Evolutionary conservation across 768 basidiomycete species (phyloP).

Genomic region (Boletellus ananiceps): DNA sequence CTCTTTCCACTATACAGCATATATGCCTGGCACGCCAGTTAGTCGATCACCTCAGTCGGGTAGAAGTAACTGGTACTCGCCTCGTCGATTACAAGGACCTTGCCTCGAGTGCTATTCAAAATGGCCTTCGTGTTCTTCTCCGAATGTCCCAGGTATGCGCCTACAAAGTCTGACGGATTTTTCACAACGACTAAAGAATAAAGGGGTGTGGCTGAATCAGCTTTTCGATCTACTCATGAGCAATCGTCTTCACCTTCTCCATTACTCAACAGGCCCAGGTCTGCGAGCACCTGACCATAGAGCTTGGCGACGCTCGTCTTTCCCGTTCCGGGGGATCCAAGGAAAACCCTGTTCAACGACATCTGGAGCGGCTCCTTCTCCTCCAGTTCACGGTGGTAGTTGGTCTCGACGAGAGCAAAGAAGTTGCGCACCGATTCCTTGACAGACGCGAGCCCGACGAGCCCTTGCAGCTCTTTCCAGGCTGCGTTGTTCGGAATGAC

Average conservation of each 20-base stretch:
- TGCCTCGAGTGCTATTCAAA: slow-evolving; percentile 52
- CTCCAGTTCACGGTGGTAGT: slow-evolving; percentile 55
- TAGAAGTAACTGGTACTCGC: slow-evolving; percentile 29
- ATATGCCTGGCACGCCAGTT: neutral
- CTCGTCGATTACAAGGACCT: slow-evolving; percentile 71
- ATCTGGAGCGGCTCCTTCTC: slow-evolving; percentile 50
- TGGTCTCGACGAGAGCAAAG: slow-evolving; percentile 43
- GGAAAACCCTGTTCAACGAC: slow-evolving; percentile 60
- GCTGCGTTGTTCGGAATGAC: slow-evolving; percentile 43
- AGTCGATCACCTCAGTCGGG: neutral
- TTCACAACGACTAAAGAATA: slow-evolving; percentile 50
- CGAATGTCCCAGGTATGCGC: slow-evolving; percentile 52
- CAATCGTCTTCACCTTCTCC: slow-evolving; percentile 51
- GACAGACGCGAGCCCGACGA: slow-evolving; percentile 55
- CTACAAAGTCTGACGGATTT: slow-evolving; percentile 69
- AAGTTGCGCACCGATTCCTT: slow-evolving; percentile 50
- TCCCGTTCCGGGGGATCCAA: slow-evolving; percentile 67
- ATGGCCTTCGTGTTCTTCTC: slow-evolving; percentile 64
- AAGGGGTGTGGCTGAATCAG: neutral
- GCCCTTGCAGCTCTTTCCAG: slow-evolving; percentile 47
- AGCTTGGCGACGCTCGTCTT: slow-evolving; percentile 67
- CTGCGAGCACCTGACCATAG: slow-evolving; percentile 60
- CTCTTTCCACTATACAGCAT: slow-evolving; percentile 52
- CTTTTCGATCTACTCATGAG: neutral
- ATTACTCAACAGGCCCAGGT: slow-evolving; percentile 62